These are phyloP conservation scores for Hanseniaspora gamundiae DNA, from an alignment of 1,139 yeast species.

Conservation along the genomic window DNA sequence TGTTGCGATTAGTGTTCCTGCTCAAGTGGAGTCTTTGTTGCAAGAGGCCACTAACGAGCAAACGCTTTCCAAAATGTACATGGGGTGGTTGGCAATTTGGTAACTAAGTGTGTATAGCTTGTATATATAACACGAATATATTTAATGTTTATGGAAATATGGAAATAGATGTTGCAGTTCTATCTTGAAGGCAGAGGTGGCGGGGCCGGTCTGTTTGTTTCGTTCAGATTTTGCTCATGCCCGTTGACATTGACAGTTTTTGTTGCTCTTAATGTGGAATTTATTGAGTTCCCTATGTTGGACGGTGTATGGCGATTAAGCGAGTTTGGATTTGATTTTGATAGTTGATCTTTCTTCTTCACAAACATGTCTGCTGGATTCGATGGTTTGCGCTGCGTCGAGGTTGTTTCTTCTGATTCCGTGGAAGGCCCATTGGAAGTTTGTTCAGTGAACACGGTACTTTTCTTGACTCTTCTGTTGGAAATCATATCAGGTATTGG, in stretches of 20 bases:
- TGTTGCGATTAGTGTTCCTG: slow-evolving; percentile 77
- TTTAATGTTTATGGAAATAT: too few species aligned
- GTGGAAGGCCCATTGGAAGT: not conserved
- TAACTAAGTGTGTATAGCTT: slow-evolving; percentile 15
- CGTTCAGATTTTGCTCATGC: slow-evolving; percentile 1
- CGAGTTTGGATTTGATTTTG: not conserved
- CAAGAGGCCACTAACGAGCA: slow-evolving; percentile 70
- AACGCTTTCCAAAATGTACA: slow-evolving; percentile 73
- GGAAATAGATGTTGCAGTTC: not conserved
- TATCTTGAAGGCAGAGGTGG: slow-evolving; percentile 13
- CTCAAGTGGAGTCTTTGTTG: slow-evolving; percentile 83
- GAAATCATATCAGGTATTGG: slow-evolving; percentile 21
- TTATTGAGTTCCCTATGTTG: not conserved
- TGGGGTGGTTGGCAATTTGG: slow-evolving; percentile 87
- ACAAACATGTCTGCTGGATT: slow-evolving; percentile 2
- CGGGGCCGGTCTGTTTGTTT: slow-evolving; percentile 4
- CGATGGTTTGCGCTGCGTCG: not conserved
- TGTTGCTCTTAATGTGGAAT: too few species aligned
- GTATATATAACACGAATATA: too few species aligned
- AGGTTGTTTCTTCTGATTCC: not conserved
- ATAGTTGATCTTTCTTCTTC: not conserved
- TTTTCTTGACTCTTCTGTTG: slow-evolving; percentile 15
- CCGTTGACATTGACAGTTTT: not conserved
- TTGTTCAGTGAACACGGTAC: not conserved
- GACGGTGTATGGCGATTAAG: not conserved